Conservation (phyloP, 2,329 filamentous ascomycete genomes). For the Diplodia scrobiculata region DNA sequence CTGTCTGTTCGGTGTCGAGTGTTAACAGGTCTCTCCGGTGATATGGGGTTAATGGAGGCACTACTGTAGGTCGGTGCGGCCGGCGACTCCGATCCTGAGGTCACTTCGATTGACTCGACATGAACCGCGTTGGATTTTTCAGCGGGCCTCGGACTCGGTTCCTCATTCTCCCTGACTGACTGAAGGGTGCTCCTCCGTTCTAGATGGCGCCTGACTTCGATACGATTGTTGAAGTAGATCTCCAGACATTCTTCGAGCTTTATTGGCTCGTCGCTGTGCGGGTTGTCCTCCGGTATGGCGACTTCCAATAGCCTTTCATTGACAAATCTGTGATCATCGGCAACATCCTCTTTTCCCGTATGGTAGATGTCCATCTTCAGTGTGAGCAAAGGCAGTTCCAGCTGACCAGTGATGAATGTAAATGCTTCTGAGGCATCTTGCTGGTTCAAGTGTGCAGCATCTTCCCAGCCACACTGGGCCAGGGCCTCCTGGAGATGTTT, state of each 20-base stretch:
- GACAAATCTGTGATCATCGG: conserved; percentile 91
- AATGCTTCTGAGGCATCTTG: conserved; percentile 97
- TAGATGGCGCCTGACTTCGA: conserved; percentile 81
- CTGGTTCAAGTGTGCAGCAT: conserved; percentile 74
- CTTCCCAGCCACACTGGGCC: conserved; percentile 83
- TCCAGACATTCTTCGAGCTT: conserved; percentile 90
- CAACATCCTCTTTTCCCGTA: conserved; percentile 77
- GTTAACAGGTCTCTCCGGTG: conserved; percentile 39
- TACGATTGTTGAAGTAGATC: conserved; percentile 89
- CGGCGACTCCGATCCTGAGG: conserved; percentile 39
- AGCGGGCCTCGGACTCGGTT: background rate
- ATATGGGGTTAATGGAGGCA: conserved; percentile 33
- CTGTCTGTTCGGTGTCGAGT: conserved; percentile 51
- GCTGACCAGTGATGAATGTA: conserved; percentile 85
- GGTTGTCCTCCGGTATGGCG: conserved; percentile 76
- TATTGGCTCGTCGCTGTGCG: conserved; percentile 66
- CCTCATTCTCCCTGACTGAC: conserved; percentile 45
- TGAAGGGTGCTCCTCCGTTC: conserved; percentile 62
- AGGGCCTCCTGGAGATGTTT: conserved; percentile 79
- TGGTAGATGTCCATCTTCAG: conserved; percentile 95
- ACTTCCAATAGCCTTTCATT: conserved; percentile 90
- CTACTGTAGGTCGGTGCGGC: conserved; percentile 38
- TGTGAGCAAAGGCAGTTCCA: conserved; percentile 83
- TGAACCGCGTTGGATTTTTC: conserved; percentile 38
- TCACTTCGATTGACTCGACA: conserved; percentile 50